These are phyloP conservation scores for Nemania sp. DNA, from an alignment of 2,329 filamentous ascomycete genomes.

Conservation along the genomic window DNA sequence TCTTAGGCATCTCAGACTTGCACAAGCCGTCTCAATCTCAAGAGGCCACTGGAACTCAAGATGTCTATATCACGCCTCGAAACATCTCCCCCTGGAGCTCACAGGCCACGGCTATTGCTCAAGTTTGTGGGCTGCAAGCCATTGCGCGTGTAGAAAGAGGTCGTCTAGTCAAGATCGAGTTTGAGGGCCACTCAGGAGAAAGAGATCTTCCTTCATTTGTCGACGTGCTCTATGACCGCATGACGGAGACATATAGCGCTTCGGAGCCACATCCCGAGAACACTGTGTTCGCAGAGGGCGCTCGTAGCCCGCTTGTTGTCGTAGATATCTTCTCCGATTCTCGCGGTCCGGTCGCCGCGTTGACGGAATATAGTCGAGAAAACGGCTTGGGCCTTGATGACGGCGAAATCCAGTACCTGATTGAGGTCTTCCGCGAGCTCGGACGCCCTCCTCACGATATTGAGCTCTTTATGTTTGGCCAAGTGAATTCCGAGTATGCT, in stretches of 20 bases:
- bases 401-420: conserved; percentile 89
- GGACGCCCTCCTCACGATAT: conserved; percentile 73
- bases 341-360: conserved; percentile 67
- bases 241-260: conserved; percentile 82
- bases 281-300: conserved; percentile 74
- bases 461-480: conserved; percentile 98
- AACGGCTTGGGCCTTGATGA: conserved; percentile 85
- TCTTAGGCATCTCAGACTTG: conserved; percentile 29
- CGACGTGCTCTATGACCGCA: conserved; percentile 84
- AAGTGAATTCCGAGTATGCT: conserved; percentile 93
- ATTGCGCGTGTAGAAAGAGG: conserved; percentile 78
- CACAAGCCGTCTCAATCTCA: conserved; percentile 38
- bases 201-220: conserved; percentile 57
- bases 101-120: conserved; percentile 78
- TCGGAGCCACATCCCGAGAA: conserved; percentile 67
- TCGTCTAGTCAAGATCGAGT: conserved; percentile 71
- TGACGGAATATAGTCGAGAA: conserved; percentile 81
- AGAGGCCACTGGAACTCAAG: conserved; percentile 45
- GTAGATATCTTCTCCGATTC: conserved; percentile 72
- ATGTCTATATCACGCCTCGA: conserved; percentile 77
- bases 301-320: conserved; percentile 66
- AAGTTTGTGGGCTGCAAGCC: conserved; percentile 81
- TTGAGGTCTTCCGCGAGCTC: conserved; percentile 75
- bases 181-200: conserved; percentile 54
- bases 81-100: conserved; percentile 97